phyloP scores from a whole-genome alignment of 75 land plant species.

The Pseudotsuga menziesii region DNA sequence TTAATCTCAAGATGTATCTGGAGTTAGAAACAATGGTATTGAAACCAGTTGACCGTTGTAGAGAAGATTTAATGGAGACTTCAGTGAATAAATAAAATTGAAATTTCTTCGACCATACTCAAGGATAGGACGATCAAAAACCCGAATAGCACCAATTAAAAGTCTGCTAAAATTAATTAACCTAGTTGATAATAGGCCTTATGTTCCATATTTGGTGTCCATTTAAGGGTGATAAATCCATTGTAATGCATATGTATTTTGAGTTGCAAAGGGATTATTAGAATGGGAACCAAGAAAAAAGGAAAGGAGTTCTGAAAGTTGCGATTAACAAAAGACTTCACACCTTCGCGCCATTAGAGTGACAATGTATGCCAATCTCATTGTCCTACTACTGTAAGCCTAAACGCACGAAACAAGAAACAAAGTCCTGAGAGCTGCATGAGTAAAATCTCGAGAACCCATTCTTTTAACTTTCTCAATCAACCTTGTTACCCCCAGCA shows the following conservation, averaged over 20 bases:
- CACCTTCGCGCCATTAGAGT: conserved; percentile 76
- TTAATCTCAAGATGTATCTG: too few species aligned
- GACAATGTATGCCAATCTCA: conserved; percentile 83
- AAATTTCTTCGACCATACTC: too few species aligned
- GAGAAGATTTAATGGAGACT: too few species aligned
- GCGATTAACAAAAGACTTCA: neutral
- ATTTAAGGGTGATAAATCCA: neutral
- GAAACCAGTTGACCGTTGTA: too few species aligned
- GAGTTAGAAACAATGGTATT: too few species aligned
- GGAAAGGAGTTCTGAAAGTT: neutral
- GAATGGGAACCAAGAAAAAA: neutral
- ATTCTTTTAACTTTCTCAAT: conserved; percentile 62
- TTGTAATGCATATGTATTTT: neutral
- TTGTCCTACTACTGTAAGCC: conserved; percentile 82
- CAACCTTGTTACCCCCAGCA: conserved; percentile 59
- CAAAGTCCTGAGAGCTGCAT: conserved; percentile 86
- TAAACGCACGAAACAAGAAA: conserved; percentile 96
- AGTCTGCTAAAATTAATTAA: too few species aligned
- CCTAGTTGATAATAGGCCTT: neutral
- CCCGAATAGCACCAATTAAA: too few species aligned
- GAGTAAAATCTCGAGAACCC: conserved; percentile 84
- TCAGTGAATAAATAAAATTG: too few species aligned
- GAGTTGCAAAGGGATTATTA: neutral
- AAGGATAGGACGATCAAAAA: too few species aligned
- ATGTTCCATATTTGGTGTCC: neutral